Base-by-base conservation (phyloP, 2,329 filamentous ascomycete genomes). In the Coniella lustricola region DNA sequence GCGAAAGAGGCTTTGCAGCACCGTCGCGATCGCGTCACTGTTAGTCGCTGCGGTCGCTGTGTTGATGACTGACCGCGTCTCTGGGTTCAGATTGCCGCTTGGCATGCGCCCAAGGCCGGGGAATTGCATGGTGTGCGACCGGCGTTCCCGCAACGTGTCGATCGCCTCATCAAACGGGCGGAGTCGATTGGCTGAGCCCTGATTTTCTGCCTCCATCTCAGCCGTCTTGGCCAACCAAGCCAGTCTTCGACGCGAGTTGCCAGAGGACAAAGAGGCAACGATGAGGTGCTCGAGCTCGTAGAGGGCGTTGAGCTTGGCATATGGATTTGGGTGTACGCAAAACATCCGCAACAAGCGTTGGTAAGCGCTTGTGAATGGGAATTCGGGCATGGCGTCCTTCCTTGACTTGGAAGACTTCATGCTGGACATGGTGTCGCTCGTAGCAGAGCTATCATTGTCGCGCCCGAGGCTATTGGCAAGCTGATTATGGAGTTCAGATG, bases 241-340 rank as follows among this genome's bases (percentile, higher is more conserved):
- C 25, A 66, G 43, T 5, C 62, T 58, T 34, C 62, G 62, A 13
- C 66, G 63, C 13, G 68, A 64, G 4, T 75, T 72, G 3, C 74
- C 73, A 12, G 77, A 76, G 20, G 77, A 80, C 12, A 91, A 67
- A 0, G 85, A 91, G 1, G 87, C 86, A 21, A 87, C 72, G 49
- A 95, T 87, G 39, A 98, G 75, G 36, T 85, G 81, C 60, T 94
- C 84, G 4, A 98, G 74, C 62, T 96, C 89, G 52, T 85, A 82
- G 4, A 97, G 72, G 0, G 87, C 85, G 55, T 85, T 84, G 12
- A 98, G 76, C 66, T 98, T 98, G 18, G 81, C 77, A 56, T 86
- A 86, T 0, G 93, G 93, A 60, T 93, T 95, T 0, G 88, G 87
- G 56, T 94, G 87, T 3, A 90, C 87, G 36, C 87, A 89, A 57